Base-by-base conservation (phyloP, 2,329 filamentous ascomycete species). In the Apiospora aurea region DNA sequence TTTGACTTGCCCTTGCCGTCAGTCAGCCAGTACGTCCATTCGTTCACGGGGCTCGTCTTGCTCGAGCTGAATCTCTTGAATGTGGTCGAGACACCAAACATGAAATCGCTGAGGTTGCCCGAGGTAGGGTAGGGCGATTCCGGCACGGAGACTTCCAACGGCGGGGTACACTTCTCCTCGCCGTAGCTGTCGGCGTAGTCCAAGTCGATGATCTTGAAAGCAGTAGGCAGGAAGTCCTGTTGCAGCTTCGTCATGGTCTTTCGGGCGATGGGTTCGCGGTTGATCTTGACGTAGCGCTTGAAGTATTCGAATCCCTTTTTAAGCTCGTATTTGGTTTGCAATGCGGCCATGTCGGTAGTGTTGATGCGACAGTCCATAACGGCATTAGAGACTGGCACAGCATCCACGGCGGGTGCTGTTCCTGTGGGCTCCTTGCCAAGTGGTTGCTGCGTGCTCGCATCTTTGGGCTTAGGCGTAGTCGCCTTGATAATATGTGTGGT, bases 1-100 rank as follows among this genome's bases (percentile, higher is more conserved):
- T 90, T 90, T 44, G 87, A 87, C 70, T 83, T 81, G 64, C 88
- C 87, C 67, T 84, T 83, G 72, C 86, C 85, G 76, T 90, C 86
- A 2, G 88, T 90, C 72, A 90, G 82, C 88, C 88, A 90, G 79
- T 87, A 89, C 6, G 86, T 84, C 88, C 88, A 90, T 77, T 90
- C 88, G 73, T 87, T 86, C 69, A 89, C 85, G 0, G 87, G 86
- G 70, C 83, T 86, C 2, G 85, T 89, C 70, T 83, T 83, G 0
- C 84, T 80, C 74, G 88, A 85, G 76, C 81, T 87, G 75, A 90
- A 86, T 71, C 87, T 82, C 75, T 85, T 82, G 80, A 87, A 89
- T 2, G 87, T 89, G 11, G 88, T 90, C 0, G 88, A 90, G 6
- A 90, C 87, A 53, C 88, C 88, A 73, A 90, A 90, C 78, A 90